Percentiles rank a stretch among this genome's conserved stretches.
These are phyloP conservation scores for Homolaphlyctis polyrhiza DNA, from an alignment of 371 early-diverging fungal genomes.

Conservation along the genomic window DNA sequence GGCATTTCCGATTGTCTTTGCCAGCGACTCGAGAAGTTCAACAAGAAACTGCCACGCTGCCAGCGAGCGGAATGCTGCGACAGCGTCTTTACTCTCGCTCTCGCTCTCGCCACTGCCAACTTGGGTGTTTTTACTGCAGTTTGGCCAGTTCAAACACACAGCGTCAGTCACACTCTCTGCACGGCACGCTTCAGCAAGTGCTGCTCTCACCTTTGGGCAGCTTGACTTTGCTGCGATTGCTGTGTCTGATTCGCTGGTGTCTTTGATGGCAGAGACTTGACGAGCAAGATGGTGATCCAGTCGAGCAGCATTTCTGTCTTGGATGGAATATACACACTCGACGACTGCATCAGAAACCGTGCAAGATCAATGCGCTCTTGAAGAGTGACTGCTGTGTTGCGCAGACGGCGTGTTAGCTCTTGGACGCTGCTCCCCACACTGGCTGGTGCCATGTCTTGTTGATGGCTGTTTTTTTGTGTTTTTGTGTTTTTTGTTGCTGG, in stretches of 20 bases:
- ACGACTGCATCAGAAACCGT: neutral
- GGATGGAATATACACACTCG: constrained; percentile 3
- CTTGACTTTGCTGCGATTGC: neutral
- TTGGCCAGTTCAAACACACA: no score
- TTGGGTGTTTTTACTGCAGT: no score
- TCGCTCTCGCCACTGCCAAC: neutral
- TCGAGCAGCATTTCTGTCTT: constrained; percentile 18
- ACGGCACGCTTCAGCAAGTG: neutral
- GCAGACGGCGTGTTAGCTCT: neutral
- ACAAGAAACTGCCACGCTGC: neutral
- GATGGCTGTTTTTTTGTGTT: neutral
- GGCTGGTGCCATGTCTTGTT: neutral
- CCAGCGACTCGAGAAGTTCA: neutral
- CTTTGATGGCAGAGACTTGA: constrained; percentile 4
- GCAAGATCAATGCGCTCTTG: neutral
- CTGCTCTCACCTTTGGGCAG: no score
- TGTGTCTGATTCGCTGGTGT: neutral
- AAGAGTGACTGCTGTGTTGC: neutral
- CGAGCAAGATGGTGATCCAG: constrained; percentile 9
- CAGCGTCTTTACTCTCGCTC: neutral
- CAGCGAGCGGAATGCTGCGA: neutral
- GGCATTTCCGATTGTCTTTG: neutral
- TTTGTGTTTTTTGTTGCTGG: neutral
- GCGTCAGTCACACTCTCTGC: neutral
- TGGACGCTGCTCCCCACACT: no score